Base-by-base conservation (phyloP, 768 basidiomycete genomes). In the Mycena amicta region DNA sequence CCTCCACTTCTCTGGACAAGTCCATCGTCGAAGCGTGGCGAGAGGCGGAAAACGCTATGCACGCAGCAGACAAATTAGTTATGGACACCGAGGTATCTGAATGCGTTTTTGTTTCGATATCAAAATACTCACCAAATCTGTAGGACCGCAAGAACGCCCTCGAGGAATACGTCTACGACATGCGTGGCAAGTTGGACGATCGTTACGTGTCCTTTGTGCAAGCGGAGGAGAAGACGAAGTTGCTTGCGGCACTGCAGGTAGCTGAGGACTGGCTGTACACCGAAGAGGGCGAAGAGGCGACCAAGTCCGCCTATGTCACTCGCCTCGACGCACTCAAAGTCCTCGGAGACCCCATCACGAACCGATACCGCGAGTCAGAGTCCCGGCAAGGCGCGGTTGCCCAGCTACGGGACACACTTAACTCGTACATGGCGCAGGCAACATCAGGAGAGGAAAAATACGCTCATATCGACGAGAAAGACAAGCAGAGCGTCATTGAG, bases 111-210 rank as follows among this genome's bases (percentile, higher is more conserved):
- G 31, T 40, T 15, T 29, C 50, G 12, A 22, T 47, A 49, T 13
- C 8, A 18, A 45, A n/a, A 27, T 28, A 25, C 50, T 41, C 5
- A n/a, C n/a, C n/a, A n/a, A n/a, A 20, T 0, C 5, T 33, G 26
- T 53, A 96, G 93, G 92, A 98, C 75, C 88, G 92, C 74, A 99
- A 98, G 80, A 99, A 99, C 71, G 95, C 95, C 3, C 87, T 99
- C 15, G 96, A 99, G 77, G 97, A 98, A 77, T 98, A 96, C 78
- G 90, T 98, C 57, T 98, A 98, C 76, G 96, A 98, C 73, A 94
- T 83, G 68, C 91, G 95, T 37, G 79, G 85, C 74, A 96, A 97
- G 78, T 84, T 99, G 59, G 95, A 98, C 33, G 92, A 89, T 47
- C 86, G 90, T 51, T 97, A 92, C 68, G 87, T 88, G 18, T 49